Conservation (phyloP, 495 filamentous ascomycete genomes). For the Chlorociboria aeruginascens region DNA sequence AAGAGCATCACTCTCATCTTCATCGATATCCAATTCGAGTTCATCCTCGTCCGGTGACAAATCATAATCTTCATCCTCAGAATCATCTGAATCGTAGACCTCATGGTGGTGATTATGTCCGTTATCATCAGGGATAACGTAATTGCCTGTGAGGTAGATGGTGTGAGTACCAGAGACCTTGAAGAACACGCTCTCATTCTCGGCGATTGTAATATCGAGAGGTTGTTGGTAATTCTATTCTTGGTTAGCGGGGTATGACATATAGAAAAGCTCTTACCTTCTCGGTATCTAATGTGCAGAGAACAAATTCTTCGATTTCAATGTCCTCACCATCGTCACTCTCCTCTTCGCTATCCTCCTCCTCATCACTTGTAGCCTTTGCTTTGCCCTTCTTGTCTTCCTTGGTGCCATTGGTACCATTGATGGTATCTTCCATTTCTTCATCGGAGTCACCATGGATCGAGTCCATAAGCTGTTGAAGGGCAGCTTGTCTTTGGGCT, state of each 20-base stretch:
- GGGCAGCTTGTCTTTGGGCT: slow-evolving; percentile 55
- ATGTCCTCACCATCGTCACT: slow-evolving; percentile 52
- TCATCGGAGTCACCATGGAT: slow-evolving; percentile 49
- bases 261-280: slow-evolving; percentile 9
- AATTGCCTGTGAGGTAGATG: slow-evolving; percentile 91
- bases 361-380: slow-evolving; percentile 55
- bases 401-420: slow-evolving; percentile 31
- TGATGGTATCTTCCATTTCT: slow-evolving; percentile 48
- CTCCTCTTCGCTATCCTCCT: slow-evolving; percentile 44
- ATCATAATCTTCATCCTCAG: slow-evolving; percentile 64
- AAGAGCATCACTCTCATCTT: slow-evolving; percentile 74
- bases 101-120: slow-evolving; percentile 37
- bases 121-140: slow-evolving; percentile 52
- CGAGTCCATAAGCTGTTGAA: slow-evolving; percentile 59
- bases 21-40: slow-evolving; percentile 41
- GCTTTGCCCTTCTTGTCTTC: slow-evolving; percentile 65
- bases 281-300: slow-evolving; percentile 88
- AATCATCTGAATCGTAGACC: slow-evolving; percentile 45
- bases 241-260: slow-evolving; percentile 18
- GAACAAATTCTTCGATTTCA: slow-evolving; percentile 72
- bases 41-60: slow-evolving; percentile 73
- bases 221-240: slow-evolving; percentile 82
- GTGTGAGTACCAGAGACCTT: slow-evolving; percentile 80
- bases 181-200: slow-evolving; percentile 85
- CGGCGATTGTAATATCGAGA: slow-evolving; percentile 79